Evolutionary conservation across 192 early-diverging fungal species (phyloP).

Genomic region (Globomyces pollinis-pini): DNA sequence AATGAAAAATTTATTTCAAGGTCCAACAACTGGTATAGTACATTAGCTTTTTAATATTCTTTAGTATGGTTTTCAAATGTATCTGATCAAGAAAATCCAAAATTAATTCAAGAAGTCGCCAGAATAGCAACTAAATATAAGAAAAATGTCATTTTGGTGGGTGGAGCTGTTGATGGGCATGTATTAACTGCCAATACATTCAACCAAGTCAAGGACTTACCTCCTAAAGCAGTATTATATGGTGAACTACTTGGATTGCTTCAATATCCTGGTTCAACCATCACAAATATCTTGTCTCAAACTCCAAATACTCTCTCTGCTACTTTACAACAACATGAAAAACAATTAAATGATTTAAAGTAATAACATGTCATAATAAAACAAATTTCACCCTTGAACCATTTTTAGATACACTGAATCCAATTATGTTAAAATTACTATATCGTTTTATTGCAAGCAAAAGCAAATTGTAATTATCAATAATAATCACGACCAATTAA

Average conservation of each 20-base stretch:
- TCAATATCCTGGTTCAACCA: neutral
- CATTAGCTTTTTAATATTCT: neutral
- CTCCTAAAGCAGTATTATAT: neutral
- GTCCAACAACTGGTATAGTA: neutral
- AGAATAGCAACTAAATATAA: constrained; percentile 1
- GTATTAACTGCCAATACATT: neutral
- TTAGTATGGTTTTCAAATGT: neutral
- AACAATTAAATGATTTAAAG: neutral
- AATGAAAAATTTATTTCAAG: neutral
- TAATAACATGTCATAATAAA: too few relatives aligned
- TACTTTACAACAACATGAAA: neutral
- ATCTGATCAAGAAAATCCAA: neutral
- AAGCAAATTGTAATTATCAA: too few relatives aligned
- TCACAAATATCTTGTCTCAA: neutral
- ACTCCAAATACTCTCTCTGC: neutral
- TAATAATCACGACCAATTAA: too few relatives aligned
- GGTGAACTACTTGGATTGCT: neutral
- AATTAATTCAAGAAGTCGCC: neutral
- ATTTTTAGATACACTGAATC: too few relatives aligned
- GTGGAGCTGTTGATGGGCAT: neutral
- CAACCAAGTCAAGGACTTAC: neutral
- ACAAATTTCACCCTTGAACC: too few relatives aligned
- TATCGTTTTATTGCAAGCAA: too few relatives aligned
- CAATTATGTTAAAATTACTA: too few relatives aligned
- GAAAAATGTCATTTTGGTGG: neutral